Evolutionary conservation across 805 yeast genomes (phyloP).

Genomic region (Komagataella pastoris): DNA sequence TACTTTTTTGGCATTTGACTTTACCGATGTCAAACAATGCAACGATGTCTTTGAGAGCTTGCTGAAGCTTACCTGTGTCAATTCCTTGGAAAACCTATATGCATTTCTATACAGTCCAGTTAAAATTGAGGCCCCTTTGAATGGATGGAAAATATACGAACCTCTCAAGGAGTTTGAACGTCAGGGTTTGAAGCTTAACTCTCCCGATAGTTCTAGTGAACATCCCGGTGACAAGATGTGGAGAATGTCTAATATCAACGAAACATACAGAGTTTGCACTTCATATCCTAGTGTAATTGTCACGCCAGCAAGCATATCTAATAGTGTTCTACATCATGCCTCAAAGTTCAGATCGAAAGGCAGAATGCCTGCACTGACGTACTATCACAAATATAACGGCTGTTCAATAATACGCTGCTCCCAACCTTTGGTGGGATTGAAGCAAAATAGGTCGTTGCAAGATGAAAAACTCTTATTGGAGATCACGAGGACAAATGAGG

Average conservation of each 20-base stretch:
- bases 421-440: conserved; percentile 87
- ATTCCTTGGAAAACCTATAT: conserved; percentile 45
- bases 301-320: conserved; percentile 71
- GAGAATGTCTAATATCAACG: conserved; percentile 60
- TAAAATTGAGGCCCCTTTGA: conserved; percentile 42
- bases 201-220: conserved; percentile 4
- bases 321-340: conserved; percentile 72
- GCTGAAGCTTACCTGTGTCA: conserved; percentile 46
- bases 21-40: conserved; percentile 43
- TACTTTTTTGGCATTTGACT: conserved; percentile 68
- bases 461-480: conserved; percentile 77
- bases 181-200: conserved; percentile 37
- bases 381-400: conserved; percentile 54
- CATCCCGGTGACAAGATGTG: conserved; percentile 26
- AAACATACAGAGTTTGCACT: conserved; percentile 49
- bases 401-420: conserved; percentile 81
- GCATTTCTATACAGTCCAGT: conserved; percentile 78
- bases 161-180: conserved; percentile 54
- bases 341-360: conserved; percentile 76
- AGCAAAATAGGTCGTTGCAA: conserved; percentile 77
- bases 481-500: conserved; percentile 37
- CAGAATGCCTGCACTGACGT: conserved; percentile 73
- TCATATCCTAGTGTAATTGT: conserved; percentile 62
- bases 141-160: conserved; percentile 67
- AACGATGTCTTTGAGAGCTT: conserved; percentile 63